Evolutionary conservation across 352 stramenopile genomes (phyloP).

Genomic region (Ophiocytium majus): DNA sequence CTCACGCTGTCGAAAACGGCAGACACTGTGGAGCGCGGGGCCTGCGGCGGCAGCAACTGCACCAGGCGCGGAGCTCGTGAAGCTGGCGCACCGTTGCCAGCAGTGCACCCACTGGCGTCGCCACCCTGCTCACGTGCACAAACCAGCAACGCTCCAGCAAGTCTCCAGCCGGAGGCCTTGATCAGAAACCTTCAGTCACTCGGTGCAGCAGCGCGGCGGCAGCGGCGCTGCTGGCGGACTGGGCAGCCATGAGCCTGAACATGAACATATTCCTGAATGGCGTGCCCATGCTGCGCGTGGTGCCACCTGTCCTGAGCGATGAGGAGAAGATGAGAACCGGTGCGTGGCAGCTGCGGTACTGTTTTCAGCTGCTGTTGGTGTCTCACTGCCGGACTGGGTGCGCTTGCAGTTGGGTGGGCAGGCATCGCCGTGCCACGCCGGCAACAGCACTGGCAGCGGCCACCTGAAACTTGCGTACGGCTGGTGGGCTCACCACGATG

Average conservation of each 20-base stretch:
- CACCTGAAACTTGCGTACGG: too few relatives aligned
- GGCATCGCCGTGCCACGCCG: too few relatives aligned
- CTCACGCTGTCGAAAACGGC: too few relatives aligned
- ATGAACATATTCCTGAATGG: slow-evolving; percentile 1
- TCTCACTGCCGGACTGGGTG: too few relatives aligned
- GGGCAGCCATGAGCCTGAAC: not conserved
- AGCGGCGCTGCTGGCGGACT: not conserved
- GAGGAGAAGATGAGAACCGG: not conserved
- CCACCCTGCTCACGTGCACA: not conserved
- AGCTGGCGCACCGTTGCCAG: not conserved
- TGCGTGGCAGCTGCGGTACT: too few relatives aligned
- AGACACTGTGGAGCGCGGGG: too few relatives aligned
- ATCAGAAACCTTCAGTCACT: not conserved
- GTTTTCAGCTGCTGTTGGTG: too few relatives aligned
- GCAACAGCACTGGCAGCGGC: too few relatives aligned
- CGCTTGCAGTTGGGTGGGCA: too few relatives aligned
- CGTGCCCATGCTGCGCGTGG: not conserved
- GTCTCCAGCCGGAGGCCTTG: not conserved
- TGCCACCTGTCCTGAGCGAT: not conserved
- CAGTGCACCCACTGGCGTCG: not conserved
- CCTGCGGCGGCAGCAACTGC: too few relatives aligned
- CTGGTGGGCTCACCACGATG: too few relatives aligned
- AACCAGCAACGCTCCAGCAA: not conserved
- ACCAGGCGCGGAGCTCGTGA: not conserved
- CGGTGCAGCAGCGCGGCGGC: not conserved